Base-by-base conservation (phyloP, 2,329 filamentous ascomycete species). In the Aspergillus aculeatinus region DNA sequence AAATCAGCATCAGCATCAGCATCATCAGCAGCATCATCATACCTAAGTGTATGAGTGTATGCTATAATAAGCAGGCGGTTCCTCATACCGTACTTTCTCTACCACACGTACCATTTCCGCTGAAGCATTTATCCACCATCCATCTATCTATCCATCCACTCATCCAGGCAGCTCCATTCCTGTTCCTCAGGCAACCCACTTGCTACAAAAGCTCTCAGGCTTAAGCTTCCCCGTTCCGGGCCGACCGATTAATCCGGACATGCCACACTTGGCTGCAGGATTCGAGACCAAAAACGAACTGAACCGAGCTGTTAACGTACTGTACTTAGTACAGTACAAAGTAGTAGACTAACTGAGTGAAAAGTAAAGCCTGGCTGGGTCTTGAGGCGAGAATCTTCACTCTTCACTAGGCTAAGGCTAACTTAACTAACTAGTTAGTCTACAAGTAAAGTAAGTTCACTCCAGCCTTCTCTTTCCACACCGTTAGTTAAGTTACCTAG, bases 281-380 rank as follows among this genome's bases (percentile, higher is more conserved):
- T 61, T 67, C 66, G 63, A 68, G 66, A 68, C 65, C 60, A 62
- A 59, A 61, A 64, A 27, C 57, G 59, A 60, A 50, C 39, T 44
- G 59, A 60, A 50, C 39, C 6, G 39, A 44, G 39, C 39, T 44
- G 39, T 44, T 44, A 44, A 44, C 14, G 39, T 44, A 23, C 23
- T 23, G 23, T 4, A 23, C 23, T 23, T 4, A 23, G 23, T 23
- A 23, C 23, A 44, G 33, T 35, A 44, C 5, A 7, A 19, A 44
- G 39, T n/a, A 44, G 39, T 7, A 19, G 39, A 12, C 33, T 35
- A n/a, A 19, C 6, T 42, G 16, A n/a, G 16, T 42, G 39, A 6
- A 35, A 35, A 35, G 33, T 35, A 16, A 57, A 58, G 60, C 48
- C 61, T 64, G 56, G 56, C 61, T 64, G 56, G 56, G 61, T 59